Evolutionary conservation across 2,329 filamentous ascomycete species (phyloP).

Genomic region (Cytospora schulzeri): DNA sequence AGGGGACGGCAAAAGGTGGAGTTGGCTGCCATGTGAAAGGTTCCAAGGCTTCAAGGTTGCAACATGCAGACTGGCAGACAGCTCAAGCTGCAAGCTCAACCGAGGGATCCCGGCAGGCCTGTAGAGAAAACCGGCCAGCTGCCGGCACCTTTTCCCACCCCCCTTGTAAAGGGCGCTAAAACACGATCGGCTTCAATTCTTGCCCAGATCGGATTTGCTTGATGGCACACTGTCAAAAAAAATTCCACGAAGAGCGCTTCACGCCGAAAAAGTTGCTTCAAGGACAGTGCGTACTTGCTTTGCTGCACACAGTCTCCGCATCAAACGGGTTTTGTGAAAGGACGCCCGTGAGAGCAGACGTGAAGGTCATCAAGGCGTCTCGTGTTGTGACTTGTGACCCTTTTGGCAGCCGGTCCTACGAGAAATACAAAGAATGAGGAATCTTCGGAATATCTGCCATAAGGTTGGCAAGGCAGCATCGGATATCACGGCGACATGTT

Average conservation of each 20-base stretch:
- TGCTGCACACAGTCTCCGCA: constrained; percentile 3
- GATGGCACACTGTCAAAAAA: neutral
- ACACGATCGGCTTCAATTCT: neutral
- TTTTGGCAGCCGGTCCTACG: constrained; percentile 1
- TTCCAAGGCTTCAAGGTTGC: neutral
- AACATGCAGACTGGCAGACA: too few relatives aligned
- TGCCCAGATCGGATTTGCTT: neutral
- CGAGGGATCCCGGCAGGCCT: neutral
- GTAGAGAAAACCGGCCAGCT: neutral
- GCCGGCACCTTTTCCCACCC: neutral
- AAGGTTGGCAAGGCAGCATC: constrained; percentile 63
- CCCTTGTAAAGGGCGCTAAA: neutral
- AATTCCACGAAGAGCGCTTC: neutral
- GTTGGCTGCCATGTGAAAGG: constrained; percentile 4
- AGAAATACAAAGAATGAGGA: constrained; percentile 67
- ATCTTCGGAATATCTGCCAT: constrained; percentile 78
- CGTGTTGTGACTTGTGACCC: constrained; percentile 2
- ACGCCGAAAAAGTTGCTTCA: neutral
- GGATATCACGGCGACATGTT: constrained; percentile 75
- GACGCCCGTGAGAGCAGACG: constrained; percentile 17
- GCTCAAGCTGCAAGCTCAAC: neutral
- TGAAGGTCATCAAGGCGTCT: constrained; percentile 21
- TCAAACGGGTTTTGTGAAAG: constrained; percentile 12
- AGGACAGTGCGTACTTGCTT: neutral
- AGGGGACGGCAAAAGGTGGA: constrained; percentile 16